Conservation (phyloP, 208 protist species). For the Crithidia mellificae region DNA sequence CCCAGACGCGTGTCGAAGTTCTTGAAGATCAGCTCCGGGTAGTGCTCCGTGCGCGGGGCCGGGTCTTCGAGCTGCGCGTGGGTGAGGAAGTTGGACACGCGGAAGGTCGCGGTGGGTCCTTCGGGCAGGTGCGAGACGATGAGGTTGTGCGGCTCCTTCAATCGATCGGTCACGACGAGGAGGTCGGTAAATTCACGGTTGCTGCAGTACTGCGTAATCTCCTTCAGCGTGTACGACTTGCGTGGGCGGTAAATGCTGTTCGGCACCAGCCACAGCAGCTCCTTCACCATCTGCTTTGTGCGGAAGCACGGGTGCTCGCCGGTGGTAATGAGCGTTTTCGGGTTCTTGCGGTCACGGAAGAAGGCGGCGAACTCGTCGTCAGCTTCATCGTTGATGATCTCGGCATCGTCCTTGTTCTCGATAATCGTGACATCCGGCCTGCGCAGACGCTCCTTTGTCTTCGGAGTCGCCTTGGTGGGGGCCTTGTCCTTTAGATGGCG, state of each 20-base stretch:
- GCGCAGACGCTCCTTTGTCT: constrained; percentile 90
- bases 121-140: constrained; percentile 90
- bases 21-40: constrained; percentile 94
- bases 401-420: constrained; percentile 67
- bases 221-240: constrained; percentile 89
- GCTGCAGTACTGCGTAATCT: constrained; percentile 91
- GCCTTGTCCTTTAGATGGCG: constrained; percentile 72
- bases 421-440: constrained; percentile 75
- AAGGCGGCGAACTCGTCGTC: constrained; percentile 90
- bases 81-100: constrained; percentile 85
- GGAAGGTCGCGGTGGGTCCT: constrained; percentile 89
- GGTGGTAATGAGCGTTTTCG: constrained; percentile 88
- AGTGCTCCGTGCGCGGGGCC: constrained; percentile 88
- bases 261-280: constrained; percentile 88
- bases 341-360: constrained; percentile 69
- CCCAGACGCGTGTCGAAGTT: constrained; percentile 93
- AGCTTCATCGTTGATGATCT: constrained; percentile 86
- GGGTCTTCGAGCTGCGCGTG: constrained; percentile 81
- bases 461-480: constrained; percentile 77
- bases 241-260: constrained; percentile 86
- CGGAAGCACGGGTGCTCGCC: constrained; percentile 84
- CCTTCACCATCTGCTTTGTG: constrained; percentile 87
- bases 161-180: constrained; percentile 83
- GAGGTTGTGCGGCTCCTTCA: constrained; percentile 87
- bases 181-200: constrained; percentile 92